A percentile compares a stretch with the other conserved stretches of the same genome.
Conservation (phyloP, 2,329 filamentous ascomycete species). For the Stagonosporopsis tanaceti region DNA sequence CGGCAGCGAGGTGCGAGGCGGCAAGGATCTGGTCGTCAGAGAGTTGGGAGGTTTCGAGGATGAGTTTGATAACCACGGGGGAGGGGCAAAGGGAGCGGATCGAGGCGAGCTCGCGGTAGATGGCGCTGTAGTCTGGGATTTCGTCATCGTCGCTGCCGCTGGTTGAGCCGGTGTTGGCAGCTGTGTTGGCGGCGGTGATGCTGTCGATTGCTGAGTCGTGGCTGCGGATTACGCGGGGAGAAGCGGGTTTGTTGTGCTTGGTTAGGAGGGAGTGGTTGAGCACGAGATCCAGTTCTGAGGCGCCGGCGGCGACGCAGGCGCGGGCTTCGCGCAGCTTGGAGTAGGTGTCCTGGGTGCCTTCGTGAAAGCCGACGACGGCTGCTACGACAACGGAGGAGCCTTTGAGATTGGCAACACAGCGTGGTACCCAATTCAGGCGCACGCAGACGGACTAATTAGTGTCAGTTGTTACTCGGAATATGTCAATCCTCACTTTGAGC, state of each 20-base stretch:
- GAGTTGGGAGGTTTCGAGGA: constrained; percentile 66
- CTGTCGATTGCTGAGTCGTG: constrained; percentile 44
- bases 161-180: constrained; percentile 29
- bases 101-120: constrained; percentile 62
- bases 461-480: constrained; percentile 22
- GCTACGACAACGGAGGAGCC: constrained; percentile 60
- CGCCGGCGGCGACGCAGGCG: constrained; percentile 59
- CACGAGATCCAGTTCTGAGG: constrained; percentile 66
- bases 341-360: constrained; percentile 62
- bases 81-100: constrained; percentile 59
- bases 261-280: constrained; percentile 62
- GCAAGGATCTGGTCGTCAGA: constrained; percentile 60
- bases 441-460: constrained; percentile 64
- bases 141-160: constrained; percentile 27
- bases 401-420: constrained; percentile 58
- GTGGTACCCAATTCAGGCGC: constrained; percentile 60
- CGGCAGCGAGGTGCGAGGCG: constrained; percentile 60
- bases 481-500: not conserved
- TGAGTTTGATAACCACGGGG: constrained; percentile 61
- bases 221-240: constrained; percentile 16
- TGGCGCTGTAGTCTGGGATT: constrained; percentile 54
- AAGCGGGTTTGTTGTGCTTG: constrained; percentile 31
- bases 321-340: constrained; percentile 62
- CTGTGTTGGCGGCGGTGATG: constrained; percentile 46
- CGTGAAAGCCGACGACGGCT: constrained; percentile 67